A percentile compares a stretch with the other conserved stretches of the same genome.
phyloP scores from a whole-genome alignment of 116 monocot genomes.

The Trichopus zeylanicus region DNA sequence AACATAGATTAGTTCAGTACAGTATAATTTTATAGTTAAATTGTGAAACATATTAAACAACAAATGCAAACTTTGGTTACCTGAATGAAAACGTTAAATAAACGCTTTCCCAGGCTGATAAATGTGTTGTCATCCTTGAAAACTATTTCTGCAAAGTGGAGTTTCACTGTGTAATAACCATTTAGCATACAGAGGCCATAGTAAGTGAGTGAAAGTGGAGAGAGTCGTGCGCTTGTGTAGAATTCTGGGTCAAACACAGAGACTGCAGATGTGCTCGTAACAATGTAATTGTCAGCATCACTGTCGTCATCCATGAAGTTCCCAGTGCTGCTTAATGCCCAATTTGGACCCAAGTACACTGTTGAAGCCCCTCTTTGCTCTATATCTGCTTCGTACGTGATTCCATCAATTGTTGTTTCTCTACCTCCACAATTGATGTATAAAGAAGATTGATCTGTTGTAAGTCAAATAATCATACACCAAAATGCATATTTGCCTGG shows the following conservation, averaged over 20 bases:
- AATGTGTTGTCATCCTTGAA: constrained; percentile 51
- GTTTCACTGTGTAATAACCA: constrained; percentile 59
- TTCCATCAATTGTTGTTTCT: constrained; percentile 32
- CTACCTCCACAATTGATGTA: constrained; percentile 75
- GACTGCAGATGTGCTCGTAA: constrained; percentile 37
- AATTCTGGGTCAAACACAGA: constrained; percentile 40
- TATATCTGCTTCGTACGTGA: constrained; percentile 51
- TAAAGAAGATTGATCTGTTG: constrained; percentile 47
- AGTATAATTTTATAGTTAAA: constrained; percentile 4
- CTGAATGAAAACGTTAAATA: constrained; percentile 75
- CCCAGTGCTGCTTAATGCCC: constrained; percentile 83
- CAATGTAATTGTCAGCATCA: constrained; percentile 57
- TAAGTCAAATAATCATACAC: no score
- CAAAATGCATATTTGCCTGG: no score
- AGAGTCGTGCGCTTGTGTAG: constrained; percentile 61
- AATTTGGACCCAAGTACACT: constrained; percentile 37
- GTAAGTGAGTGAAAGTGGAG: constrained; percentile 67
- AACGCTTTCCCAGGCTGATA: constrained; percentile 51
- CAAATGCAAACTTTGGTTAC: constrained; percentile 6
- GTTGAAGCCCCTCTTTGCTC: constrained; percentile 60
- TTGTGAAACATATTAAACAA: background rate
- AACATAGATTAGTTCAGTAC: background rate
- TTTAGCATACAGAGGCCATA: constrained; percentile 71
- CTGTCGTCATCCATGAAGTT: constrained; percentile 56
- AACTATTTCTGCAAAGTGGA: constrained; percentile 74